Evolutionary conservation across 331 rosid species (phyloP).

Genomic region (Prunus yedoensis): DNA sequence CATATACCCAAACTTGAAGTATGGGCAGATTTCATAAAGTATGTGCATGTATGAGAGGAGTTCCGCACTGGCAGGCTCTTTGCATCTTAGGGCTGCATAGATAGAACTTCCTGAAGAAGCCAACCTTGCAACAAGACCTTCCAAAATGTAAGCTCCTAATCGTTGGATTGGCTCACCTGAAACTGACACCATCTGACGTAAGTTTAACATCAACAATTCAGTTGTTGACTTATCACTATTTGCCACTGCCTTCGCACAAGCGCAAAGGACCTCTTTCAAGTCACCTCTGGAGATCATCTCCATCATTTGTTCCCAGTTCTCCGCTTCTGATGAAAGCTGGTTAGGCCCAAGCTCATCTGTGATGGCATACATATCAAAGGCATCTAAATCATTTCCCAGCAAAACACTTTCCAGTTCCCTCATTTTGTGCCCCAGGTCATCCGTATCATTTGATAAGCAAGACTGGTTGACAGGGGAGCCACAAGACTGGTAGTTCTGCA

Average conservation of each 20-base stretch:
- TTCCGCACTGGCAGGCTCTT: slow-evolving; percentile 71
- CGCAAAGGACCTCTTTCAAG: slow-evolving; percentile 61
- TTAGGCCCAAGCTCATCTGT: slow-evolving; percentile 27
- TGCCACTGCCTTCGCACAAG: slow-evolving; percentile 69
- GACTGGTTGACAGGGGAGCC: slow-evolving; percentile 57
- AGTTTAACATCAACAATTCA: slow-evolving; percentile 63
- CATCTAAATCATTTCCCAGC: slow-evolving; percentile 63
- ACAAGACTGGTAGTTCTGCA: slow-evolving; percentile 38
- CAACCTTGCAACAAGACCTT: slow-evolving; percentile 78
- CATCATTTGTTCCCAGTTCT: slow-evolving; percentile 51
- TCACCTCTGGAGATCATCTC: slow-evolving; percentile 59
- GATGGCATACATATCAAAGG: slow-evolving; percentile 31
- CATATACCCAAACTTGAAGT: slow-evolving; percentile 82
- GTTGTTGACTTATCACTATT: slow-evolving; percentile 51
- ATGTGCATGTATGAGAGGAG: slow-evolving; percentile 76
- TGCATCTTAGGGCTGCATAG: slow-evolving; percentile 68
- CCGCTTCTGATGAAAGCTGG: slow-evolving; percentile 35
- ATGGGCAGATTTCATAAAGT: slow-evolving; percentile 79
- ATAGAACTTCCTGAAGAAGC: slow-evolving; percentile 83
- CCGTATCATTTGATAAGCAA: slow-evolving; percentile 45
- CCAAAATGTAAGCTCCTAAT: slow-evolving; percentile 81
- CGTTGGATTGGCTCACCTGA: slow-evolving; percentile 76
- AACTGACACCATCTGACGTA: slow-evolving; percentile 72
- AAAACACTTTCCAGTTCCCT: slow-evolving; percentile 73
- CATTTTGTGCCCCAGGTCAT: slow-evolving; percentile 74